Evolutionary conservation across 2,329 filamentous ascomycete species (phyloP).

Genomic region (Aspergillus latus): DNA sequence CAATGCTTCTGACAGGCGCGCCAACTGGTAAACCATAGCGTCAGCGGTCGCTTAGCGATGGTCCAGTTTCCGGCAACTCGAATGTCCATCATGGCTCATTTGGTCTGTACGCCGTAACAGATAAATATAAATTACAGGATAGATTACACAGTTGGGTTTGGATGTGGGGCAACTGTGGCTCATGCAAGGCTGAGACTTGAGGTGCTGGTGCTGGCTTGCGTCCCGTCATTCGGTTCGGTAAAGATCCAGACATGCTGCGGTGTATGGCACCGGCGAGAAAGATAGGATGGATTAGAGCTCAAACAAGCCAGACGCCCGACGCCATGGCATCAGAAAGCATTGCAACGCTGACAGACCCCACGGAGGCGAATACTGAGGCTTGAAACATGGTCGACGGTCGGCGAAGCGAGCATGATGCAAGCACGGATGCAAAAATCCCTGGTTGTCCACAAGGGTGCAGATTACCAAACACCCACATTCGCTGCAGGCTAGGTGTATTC

Average conservation of each 20-base stretch:
- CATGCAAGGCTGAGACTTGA: constrained; percentile 21
- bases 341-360: neutral
- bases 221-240: neutral
- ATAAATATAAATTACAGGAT: neutral
- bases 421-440: constrained; percentile 8
- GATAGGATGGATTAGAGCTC: neutral
- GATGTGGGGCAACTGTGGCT: constrained; percentile 20
- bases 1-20: neutral
- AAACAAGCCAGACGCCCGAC: neutral
- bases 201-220: neutral
- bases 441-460: constrained; percentile 7
- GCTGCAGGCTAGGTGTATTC: constrained; percentile 15
- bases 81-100: neutral
- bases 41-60: neutral
- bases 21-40: neutral
- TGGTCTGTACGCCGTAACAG: neutral
- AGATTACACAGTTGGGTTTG: neutral
- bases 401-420: constrained; percentile 5
- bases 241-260: neutral
- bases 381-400: constrained; percentile 1
- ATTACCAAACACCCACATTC: constrained; percentile 5
- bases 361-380: neutral
- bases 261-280: neutral
- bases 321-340: neutral
- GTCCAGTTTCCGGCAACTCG: neutral